Base-by-base conservation (phyloP, 208 protist species). In the Leishmania guyanensis region DNA sequence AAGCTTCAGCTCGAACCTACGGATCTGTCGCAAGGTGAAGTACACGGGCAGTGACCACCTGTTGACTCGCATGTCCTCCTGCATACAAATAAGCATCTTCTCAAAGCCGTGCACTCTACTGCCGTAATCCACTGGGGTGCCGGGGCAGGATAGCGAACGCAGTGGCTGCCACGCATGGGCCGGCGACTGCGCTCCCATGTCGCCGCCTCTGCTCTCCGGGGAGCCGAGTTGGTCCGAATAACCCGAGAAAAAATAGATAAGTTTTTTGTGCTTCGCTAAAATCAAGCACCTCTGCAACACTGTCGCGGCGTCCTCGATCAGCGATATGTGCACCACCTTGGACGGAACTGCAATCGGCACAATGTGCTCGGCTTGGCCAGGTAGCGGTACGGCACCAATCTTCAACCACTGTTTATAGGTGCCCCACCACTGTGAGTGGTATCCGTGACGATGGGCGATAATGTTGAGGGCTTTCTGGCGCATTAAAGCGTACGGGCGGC, bases 321-420 rank as follows among this genome's bases (percentile, higher is more conserved):
- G 82, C n/a, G 94, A 97, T 78, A 97, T 90, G 75, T 97, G 94
- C 14, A 96, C 79, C 2, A 96, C 66, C 73, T 90, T 90, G 0
- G 81, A 82, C 5, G 62, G 26, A 3, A 77, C 14, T 33, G 33
- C 58, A 5, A 90, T 16, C 8, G 56, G 46, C 14, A 95, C 3
- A 0, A 76, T 22, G 54, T 87, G 83, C 9, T 85, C 79, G 14
- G 29, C 0, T 58, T 89, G 73, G 0, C 72, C 68, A 50, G 81
- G 83, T 20, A 43, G 70, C 39, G 84, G 48, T 0, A 64, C 4
- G 1, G 83, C 89, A 20, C 86, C 85, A 26, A 86, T 39, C 3
- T 12, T 6, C n/a, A 0, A 9, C 90, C 91, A 95, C 79, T 90
- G 83, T 20, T 14, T 72, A 3, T 43, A 1, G 48, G 91, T 95